Base-by-base conservation (phyloP, 1,284 basidiomycete genomes). In the Ceratobasidium sp. region DNA sequence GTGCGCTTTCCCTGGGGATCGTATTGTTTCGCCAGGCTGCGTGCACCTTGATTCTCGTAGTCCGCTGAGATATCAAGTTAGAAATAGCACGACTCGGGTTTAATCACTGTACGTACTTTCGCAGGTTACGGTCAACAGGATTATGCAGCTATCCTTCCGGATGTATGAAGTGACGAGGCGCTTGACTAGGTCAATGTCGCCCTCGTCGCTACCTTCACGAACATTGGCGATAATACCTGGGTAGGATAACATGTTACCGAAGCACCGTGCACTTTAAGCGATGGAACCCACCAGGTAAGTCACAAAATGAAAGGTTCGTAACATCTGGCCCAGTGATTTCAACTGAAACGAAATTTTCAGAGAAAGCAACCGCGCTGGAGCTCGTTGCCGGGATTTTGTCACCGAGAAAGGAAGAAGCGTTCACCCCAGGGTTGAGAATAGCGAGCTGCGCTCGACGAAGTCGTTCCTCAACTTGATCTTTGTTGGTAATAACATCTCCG, bases 401-500 rank as follows among this genome's bases (percentile, higher is more conserved):
- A 39, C 74, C 53, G 19, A 78, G 74, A 41, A 74, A 74, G 0
- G 53, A 53, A 7, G 39, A 22, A 8, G 66, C 31, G 22, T 77
- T 76, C 13, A 73, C 53, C 4, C 34, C 68, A 5, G 78, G 78
- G 62, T 80, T 80, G 37, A 81, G 77, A 27, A 80, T 77, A 13
- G 80, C 80, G 11, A 80, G 74, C 62, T 81, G 80, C 0, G 80
- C 80, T 0, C 79, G 75, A 0, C 79, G 75, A n/a, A 77, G 72
- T 4, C 76, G 54, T 3, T 73, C 59, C 58, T 76, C 75, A 4
- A 81, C 79, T 1, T 69, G 58, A 1, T 62, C 37, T 6, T 78
- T 76, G 24, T 78, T 37, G n/a, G 34, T 56, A n/a, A 80, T 59
- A 11, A 72, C 22, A 0, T 46, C 19, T 9, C 80, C 80, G 73